Conservation (phyloP, 805 yeast species). For the Sungouiella thailandica region DNA sequence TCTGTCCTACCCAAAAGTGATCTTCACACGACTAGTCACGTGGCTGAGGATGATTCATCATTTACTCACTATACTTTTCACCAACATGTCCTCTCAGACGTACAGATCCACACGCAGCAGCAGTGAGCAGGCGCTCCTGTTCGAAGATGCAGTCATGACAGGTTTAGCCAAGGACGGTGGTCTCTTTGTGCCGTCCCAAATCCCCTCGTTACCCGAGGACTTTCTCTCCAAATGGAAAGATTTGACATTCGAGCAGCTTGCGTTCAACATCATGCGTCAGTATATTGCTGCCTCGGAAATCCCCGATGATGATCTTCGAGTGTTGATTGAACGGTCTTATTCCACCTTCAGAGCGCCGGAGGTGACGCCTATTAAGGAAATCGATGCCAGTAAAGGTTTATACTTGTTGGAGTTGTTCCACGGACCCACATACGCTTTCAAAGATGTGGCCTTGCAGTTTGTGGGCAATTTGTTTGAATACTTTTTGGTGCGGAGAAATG, state of each 20-base stretch:
- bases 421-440: conserved; percentile 98
- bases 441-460: conserved; percentile 97
- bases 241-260: conserved; percentile 77
- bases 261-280: conserved; percentile 76
- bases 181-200: conserved; percentile 77
- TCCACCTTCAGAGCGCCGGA: conserved; percentile 83
- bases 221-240: conserved; percentile 66
- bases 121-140: conserved; percentile 47
- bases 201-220: conserved; percentile 61
- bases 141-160: conserved; percentile 78
- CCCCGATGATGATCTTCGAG: conserved; percentile 59
- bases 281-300: conserved; percentile 75
- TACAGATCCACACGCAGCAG: conserved; percentile 80
- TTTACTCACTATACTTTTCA: no score
- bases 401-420: conserved; percentile 91
- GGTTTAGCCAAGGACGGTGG: conserved; percentile 98
- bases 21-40: no score
- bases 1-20: no score
- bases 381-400: conserved; percentile 53
- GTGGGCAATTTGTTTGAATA: conserved; percentile 96
- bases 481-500: conserved; percentile 75
- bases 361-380: conserved; percentile 80
- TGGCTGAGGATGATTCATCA: no score
- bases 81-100: conserved; percentile 13
- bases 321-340: conserved; percentile 66